Evolutionary conservation across 2,329 filamentous ascomycete species (phyloP), one percentile per base, ranked within the genome.

Genomic region (Hirsutella rhossiliensis): DNA sequence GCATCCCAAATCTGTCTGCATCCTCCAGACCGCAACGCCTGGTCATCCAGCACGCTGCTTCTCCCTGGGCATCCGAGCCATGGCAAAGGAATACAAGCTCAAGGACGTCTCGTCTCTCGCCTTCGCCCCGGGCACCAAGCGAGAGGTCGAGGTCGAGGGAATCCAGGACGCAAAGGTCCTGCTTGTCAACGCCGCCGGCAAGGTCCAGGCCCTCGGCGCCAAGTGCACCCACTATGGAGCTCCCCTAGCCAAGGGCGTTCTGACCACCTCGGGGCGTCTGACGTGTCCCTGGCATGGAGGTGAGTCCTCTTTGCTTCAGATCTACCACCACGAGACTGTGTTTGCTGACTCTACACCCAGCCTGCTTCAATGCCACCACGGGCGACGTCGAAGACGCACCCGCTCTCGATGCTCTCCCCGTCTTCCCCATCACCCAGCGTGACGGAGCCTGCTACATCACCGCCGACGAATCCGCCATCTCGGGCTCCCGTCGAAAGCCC

Each of bases 231-330:
- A 97, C 66, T 97, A 94, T 60, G 90, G 92, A 30, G 92, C 90
- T 36, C 92, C 92, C 13, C 67, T 98, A 51, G 78, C 80, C 43
- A 87, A 90, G 53, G 92, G 92, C 43, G 81, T 97, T 8, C 66
- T 98, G 50, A 86, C 86, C 8, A 77, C 78, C 3, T 81, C 84
- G 52, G 92, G 92, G 5, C 76, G 87, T 42, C 65, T 98, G 49
- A 95, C 87, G 7, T 98, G 92, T 62, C 88, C 90, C 4, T 97
- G 92, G 92, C 90, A 97, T 61, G 90, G 90, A 68, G 87, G 87
- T 92, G 61, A 51, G 72, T n/a, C 11, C 4, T 9, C 11, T 9
- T 32, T 5, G n/a, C 30, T 13, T n/a, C 12, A 11, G 30, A n/a
- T 9, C 30, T 32, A 32, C 12, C 20, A 20, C 19, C 17, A 17